Base-by-base conservation (phyloP, 2,329 filamentous ascomycete genomes). In the Aspergillus fijiensis region DNA sequence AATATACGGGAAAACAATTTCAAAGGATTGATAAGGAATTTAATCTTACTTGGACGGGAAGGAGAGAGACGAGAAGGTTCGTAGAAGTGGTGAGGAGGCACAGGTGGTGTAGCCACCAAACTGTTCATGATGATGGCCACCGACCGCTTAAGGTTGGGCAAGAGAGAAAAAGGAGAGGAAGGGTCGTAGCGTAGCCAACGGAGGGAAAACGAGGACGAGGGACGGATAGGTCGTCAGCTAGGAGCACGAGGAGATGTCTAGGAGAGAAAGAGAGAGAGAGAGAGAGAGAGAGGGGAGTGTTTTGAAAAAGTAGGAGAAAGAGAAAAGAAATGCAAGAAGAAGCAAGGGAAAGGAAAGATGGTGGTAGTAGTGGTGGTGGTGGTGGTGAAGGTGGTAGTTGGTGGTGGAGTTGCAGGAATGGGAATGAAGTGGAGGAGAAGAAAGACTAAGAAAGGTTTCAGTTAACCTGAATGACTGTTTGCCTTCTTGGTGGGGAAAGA, bases 71-170 rank as follows among this genome's bases (percentile, higher is more conserved):
- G 84, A 74, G 79, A 79, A 73, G 84, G 81, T 69, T 83, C 80
- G 75, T 87, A 82, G 66, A 87, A 85, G 74, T 87, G 53, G 48
- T 55, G 86, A 73, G 85, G 85, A 78, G 85, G 82, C 74, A 86
- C 77, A 73, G 82, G 82, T 74, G 84, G 82, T 72, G 80, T 82
- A 67, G 79, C 78, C 76, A 83, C 77, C 74, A 88, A 76, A 74
- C 81, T 85, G 79, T 86, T 88, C 85, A 87, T 88, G 78, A 72
- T 79, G 76, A 72, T 79, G 76, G 59, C 63, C 66, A 62, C 61
- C 62, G 63, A 72, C 68, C 72, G 70, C 66, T 66, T 45, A 19
- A 19, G 63, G 70, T 69, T 69, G 70, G 69, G 69, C 61, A 63
- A 59, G 65, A 54, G 47, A 58, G 53, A 57, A 50, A 61, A 63